Evolutionary conservation across 2,329 filamentous ascomycete species (phyloP), one percentile per base, ranked within the genome.

Genomic region (Colletotrichum sp.): DNA sequence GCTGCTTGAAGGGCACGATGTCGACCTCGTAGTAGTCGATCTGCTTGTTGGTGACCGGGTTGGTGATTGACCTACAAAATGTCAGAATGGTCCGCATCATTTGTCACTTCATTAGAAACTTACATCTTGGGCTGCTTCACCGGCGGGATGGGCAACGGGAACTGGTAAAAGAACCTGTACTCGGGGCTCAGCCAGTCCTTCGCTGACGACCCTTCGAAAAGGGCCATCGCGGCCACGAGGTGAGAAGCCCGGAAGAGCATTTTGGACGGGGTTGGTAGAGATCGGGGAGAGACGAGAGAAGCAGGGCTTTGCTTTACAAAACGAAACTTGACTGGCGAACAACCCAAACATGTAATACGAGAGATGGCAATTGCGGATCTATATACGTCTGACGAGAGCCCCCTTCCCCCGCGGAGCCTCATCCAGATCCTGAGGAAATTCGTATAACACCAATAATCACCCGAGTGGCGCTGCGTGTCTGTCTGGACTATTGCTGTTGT

Each of bases 91-190:
- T 16, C 34, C 21, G 2, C 2, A 8, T 18, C 9, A 28, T 1
- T 18, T 8, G 28, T 10, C 57, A 62, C 6, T 0, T 26, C 16
- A 12, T 18, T 3, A n/a, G 16, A 21, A 4, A 49, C 72, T 78
- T 80, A 89, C 87, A 84, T 82, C 68, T 84, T 84, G 8, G 85
- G 83, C 62, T 84, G 76, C 77, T 88, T 88, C 8, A 87, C 77
- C 1, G 88, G 85, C 8, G 87, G 85, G 36, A 88, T 87, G 2
- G 88, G 87, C 3, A 90, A 82, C 9, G 87, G 83, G 16, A 83
- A 82, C 59, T 84, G 76, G 77, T 84, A 87, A 39, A 87, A 81
- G 79, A 82, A 83, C 66, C 79, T 79, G 77, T 87, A 87, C 32
- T 82, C 81, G 4, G 85, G 85, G 49, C 81, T 82, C 10, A 79